These are phyloP conservation scores for Saccharomyces hybrid DNA, from an alignment of 1,139 yeast genomes.

Conservation along the genomic window DNA sequence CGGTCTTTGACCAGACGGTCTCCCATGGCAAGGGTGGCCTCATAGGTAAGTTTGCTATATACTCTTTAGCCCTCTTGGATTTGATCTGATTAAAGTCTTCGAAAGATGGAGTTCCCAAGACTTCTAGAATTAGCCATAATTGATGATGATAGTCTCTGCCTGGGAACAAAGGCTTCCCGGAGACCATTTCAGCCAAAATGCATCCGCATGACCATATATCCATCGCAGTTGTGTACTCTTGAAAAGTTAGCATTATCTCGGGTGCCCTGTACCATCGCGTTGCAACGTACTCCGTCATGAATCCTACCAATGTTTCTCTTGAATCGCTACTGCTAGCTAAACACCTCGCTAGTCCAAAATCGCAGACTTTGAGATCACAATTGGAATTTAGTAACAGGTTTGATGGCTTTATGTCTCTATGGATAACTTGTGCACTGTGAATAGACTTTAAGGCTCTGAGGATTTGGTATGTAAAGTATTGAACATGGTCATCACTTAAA, in stretches of 20 bases:
- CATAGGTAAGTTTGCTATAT: conserved; percentile 52
- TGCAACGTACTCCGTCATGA: conserved; percentile 69
- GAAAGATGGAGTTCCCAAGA: conserved; percentile 57
- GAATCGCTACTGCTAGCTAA: conserved; percentile 52
- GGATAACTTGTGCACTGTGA: conserved; percentile 66
- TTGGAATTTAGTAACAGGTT: conserved; percentile 78
- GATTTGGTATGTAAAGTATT: conserved; percentile 59
- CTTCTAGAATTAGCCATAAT: conserved; percentile 50
- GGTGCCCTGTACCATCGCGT: conserved; percentile 80
- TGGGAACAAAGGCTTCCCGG: conserved; percentile 65
- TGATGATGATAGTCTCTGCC: conserved; percentile 72
- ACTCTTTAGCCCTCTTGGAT: conserved; percentile 55
- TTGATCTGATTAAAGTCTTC: conserved; percentile 51
- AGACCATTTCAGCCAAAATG: conserved; percentile 58
- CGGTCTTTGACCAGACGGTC: conserved; percentile 35
- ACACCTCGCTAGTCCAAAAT: conserved; percentile 86
- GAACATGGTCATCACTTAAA: conserved; percentile 58
- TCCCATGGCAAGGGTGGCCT: conserved; percentile 42
- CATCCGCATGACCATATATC: conserved; percentile 81
- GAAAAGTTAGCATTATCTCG: conserved; percentile 64
- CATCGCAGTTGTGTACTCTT: conserved; percentile 62
- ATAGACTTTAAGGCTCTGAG: conserved; percentile 55
- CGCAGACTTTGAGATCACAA: conserved; percentile 89
- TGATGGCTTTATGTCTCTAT: conserved; percentile 86
- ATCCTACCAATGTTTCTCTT: conserved; percentile 37